A percentile compares a stretch with the other conserved stretches of the same genome.
Evolutionary conservation across 176 grass and related monocot genomes (phyloP).

Genomic region (barley (Hordeum vulgare)): MorexV3_pseudomolecules_assembly NC_058524.1:336995524-336996023

Average conservation of each 20-base stretch:
- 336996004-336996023: too few species aligned
- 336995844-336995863: neutral
- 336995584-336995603: neutral
- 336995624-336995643: neutral
- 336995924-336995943: too few species aligned
- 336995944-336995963: too few species aligned
- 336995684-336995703: neutral
- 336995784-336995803: neutral
- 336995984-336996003: too few species aligned
- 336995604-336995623: neutral
- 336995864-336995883: too few species aligned
- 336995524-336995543: neutral
- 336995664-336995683: neutral
- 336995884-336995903: too few species aligned
- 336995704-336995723: neutral
- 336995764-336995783: neutral
- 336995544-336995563: conserved; percentile 23
- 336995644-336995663: neutral
- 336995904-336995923: too few species aligned
- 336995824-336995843: neutral
- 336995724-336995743: neutral
- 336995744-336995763: neutral
- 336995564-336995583: conserved; percentile 1
- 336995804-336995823: neutral
- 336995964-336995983: too few species aligned